These are phyloP conservation scores for Erythrobasidium hasegawianum DNA, from an alignment of 1,284 basidiomycete species.

Conservation along the genomic window DNA sequence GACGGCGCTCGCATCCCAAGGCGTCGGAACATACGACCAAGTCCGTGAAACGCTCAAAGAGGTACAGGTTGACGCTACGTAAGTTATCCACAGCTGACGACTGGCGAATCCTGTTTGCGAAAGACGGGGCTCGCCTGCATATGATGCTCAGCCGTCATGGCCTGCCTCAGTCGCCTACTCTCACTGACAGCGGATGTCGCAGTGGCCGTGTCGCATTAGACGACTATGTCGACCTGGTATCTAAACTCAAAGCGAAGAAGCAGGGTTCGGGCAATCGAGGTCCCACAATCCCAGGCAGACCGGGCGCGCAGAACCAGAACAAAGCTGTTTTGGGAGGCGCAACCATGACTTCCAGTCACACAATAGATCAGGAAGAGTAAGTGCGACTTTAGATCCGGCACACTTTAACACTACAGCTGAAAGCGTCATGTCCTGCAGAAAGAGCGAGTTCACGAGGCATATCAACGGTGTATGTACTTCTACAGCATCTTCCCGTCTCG, in stretches of 20 bases:
- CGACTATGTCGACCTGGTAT: constrained; percentile 94
- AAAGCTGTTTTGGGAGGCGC: constrained; percentile 93
- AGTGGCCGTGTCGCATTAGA: constrained; percentile 89
- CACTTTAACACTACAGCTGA: not conserved
- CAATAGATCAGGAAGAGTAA: constrained; percentile 96
- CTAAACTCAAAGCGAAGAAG: constrained; percentile 62
- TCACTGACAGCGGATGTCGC: not conserved
- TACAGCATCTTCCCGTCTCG: not conserved
- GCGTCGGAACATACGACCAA: constrained; percentile 31
- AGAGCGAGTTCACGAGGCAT: constrained; percentile 89
- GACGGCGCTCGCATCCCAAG: constrained; percentile 28
- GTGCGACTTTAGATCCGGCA: not conserved
- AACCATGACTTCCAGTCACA: constrained; percentile 93
- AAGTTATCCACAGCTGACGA: not conserved
- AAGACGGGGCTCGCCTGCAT: not conserved
- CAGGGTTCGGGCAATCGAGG: constrained; percentile 47
- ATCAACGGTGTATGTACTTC: constrained; percentile 71
- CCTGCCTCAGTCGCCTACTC: not conserved
- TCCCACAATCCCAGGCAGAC: constrained; percentile 5
- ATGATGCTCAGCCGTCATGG: not conserved
- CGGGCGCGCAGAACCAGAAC: constrained; percentile 56
- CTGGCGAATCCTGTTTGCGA: not conserved
- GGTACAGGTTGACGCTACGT: constrained; percentile 77
- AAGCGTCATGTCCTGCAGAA: constrained; percentile 7
- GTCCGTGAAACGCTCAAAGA: constrained; percentile 83